phyloP scores from a whole-genome alignment of 176 grass and related monocot genomes.

The Musa beccarii region DNA sequence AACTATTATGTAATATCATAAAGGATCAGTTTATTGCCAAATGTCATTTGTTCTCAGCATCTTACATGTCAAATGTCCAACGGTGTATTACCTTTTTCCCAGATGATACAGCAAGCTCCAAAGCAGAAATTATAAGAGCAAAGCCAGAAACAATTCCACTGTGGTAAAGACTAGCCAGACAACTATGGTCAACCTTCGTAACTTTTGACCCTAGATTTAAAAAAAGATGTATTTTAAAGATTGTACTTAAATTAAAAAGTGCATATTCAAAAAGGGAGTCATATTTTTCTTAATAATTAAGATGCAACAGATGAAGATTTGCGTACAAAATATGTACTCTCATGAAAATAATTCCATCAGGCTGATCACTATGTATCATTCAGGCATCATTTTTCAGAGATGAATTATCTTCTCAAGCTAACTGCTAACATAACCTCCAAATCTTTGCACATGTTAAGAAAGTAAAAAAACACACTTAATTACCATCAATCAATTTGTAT shows the following conservation, averaged over 20 bases:
- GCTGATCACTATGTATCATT: neutral
- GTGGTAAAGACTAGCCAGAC: conserved; percentile 82
- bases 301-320: neutral
- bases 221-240: neutral
- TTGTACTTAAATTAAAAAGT: conserved; percentile 6
- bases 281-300: neutral
- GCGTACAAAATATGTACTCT: neutral
- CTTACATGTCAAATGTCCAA: neutral
- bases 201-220: conserved; percentile 49
- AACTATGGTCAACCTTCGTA: conserved; percentile 66
- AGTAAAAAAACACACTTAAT: conserved; percentile 5
- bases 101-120: conserved; percentile 37
- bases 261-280: neutral
- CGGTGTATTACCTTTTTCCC: conserved; percentile 39
- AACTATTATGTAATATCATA: neutral
- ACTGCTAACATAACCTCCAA: neutral
- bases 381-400: neutral
- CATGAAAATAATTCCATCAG: neutral
- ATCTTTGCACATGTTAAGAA: neutral
- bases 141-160: conserved; percentile 76
- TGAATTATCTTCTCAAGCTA: neutral
- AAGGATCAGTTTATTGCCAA: neutral
- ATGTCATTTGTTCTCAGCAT: neutral
- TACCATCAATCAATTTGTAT: conserved; percentile 21
- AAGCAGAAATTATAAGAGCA: conserved; percentile 67